phyloP scores from a whole-genome alignment of 75 land plant genomes.

The Gnetum montanum region DNA sequence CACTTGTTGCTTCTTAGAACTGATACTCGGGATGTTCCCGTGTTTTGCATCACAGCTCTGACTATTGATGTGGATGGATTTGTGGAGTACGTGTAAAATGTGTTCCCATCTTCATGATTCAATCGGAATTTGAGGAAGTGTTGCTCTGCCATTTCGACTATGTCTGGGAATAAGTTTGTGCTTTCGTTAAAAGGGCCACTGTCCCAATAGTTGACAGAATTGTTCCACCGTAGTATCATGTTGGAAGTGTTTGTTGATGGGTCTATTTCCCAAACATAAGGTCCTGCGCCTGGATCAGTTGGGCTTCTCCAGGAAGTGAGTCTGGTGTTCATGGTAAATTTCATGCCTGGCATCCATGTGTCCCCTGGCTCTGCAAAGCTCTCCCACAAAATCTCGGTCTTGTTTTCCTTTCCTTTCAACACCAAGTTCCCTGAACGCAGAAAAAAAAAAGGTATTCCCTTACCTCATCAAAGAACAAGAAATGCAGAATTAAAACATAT shows the following conservation, averaged over 20 bases:
- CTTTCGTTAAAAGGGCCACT: slow-evolving; percentile 68
- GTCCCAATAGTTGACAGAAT: slow-evolving; percentile 29
- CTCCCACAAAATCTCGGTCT: slow-evolving; percentile 12
- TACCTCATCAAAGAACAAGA: too few species aligned
- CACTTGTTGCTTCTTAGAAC: slow-evolving; percentile 18
- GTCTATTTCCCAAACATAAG: slow-evolving; percentile 23
- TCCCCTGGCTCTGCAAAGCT: slow-evolving; percentile 20
- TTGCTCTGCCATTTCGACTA: slow-evolving; percentile 55
- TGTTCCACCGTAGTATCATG: slow-evolving; percentile 13
- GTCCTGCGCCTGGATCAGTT: slow-evolving; percentile 39
- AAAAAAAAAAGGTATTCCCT: too few species aligned
- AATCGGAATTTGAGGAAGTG: slow-evolving; percentile 48
- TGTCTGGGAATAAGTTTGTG: slow-evolving; percentile 20
- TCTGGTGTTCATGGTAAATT: not conserved
- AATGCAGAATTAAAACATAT: too few species aligned
- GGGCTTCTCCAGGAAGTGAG: slow-evolving; percentile 23
- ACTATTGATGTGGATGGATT: slow-evolving; percentile 32
- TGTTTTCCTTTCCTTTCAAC: not conserved
- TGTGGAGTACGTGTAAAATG: slow-evolving; percentile 27
- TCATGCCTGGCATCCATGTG: slow-evolving; percentile 10
- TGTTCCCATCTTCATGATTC: slow-evolving; percentile 23
- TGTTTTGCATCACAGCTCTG: slow-evolving; percentile 19
- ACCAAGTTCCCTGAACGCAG: slow-evolving; percentile 18
- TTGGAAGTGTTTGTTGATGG: slow-evolving; percentile 15
- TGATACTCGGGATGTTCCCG: slow-evolving; percentile 40